phyloP scores from a whole-genome alignment of 2,329 filamentous ascomycete species.

The Thermoascus crustaceus region DNA sequence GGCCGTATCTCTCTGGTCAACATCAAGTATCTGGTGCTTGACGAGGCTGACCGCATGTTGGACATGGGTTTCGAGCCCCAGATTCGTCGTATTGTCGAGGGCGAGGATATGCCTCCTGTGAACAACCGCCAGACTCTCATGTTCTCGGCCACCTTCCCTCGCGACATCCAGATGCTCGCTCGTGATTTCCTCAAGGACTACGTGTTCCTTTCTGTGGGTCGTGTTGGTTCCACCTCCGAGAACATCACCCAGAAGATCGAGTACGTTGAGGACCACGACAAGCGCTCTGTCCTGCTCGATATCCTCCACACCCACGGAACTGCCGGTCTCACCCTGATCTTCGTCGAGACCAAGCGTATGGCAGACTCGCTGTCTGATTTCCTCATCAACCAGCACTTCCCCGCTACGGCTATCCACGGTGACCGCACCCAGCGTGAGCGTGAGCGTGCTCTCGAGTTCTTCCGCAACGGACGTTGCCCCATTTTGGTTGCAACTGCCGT shows the following conservation, averaged over 20 bases:
- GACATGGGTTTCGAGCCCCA: constrained; percentile 99
- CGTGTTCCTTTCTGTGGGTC: constrained; percentile 95
- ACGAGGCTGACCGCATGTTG: constrained; percentile 99
- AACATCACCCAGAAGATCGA: constrained; percentile 99
- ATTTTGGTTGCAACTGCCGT: constrained; percentile 96
- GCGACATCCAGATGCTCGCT: constrained; percentile 98
- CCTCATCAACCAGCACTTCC: constrained; percentile 97
- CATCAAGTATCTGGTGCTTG: constrained; percentile 98
- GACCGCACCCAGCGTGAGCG: constrained; percentile 98
- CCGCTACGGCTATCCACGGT: constrained; percentile 95
- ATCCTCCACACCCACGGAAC: constrained; percentile 87
- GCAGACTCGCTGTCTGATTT: constrained; percentile 96
- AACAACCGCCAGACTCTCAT: constrained; percentile 91
- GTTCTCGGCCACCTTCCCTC: constrained; percentile 99
- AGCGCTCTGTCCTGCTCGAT: constrained; percentile 93
- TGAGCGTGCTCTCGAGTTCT: constrained; percentile 95
- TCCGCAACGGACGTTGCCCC: constrained; percentile 90
- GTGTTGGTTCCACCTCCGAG: constrained; percentile 98
- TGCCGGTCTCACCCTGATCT: constrained; percentile 84
- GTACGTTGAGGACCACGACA: constrained; percentile 94
- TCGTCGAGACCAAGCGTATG: constrained; percentile 99
- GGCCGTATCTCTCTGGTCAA: constrained; percentile 94
- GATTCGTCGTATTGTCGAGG: constrained; percentile 96
- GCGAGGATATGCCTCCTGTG: constrained; percentile 90
- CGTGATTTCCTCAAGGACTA: constrained; percentile 99